Evolutionary conservation across 306 rosid species (phyloP).

Genomic region (Casuarina equisetifolia): DNA sequence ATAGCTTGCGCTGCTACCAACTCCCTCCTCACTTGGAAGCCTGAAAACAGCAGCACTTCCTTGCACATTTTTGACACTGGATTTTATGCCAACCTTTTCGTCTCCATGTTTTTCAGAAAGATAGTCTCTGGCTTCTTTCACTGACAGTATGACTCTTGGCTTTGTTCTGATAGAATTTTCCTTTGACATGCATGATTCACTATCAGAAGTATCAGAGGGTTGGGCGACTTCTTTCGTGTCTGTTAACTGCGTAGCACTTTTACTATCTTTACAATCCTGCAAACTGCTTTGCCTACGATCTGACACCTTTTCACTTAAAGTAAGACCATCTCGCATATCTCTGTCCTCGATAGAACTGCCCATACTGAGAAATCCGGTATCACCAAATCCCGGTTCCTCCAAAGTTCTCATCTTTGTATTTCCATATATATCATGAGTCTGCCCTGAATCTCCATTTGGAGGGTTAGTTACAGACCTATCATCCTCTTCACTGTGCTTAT

Average conservation of each 20-base stretch:
- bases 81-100: slow-evolving; percentile 32
- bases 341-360: slow-evolving; percentile 25
- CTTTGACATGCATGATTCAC: slow-evolving; percentile 36
- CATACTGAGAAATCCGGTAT: slow-evolving; percentile 31
- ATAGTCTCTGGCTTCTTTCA: slow-evolving; percentile 86
- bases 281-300: slow-evolving; percentile 27
- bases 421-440: slow-evolving; percentile 24
- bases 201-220: slow-evolving; percentile 23
- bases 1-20: slow-evolving; percentile 25
- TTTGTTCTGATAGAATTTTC: slow-evolving; percentile 36
- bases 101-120: slow-evolving; percentile 55
- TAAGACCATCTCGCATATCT: slow-evolving; percentile 20
- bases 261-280: slow-evolving; percentile 32
- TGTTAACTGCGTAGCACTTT: slow-evolving; percentile 24
- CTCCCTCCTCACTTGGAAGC: slow-evolving; percentile 37
- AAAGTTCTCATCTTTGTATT: slow-evolving; percentile 18
- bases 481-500: slow-evolving; percentile 29
- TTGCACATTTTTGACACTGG: slow-evolving; percentile 22
- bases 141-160: slow-evolving; percentile 70
- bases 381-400: slow-evolving; percentile 23
- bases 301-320: slow-evolving; percentile 35
- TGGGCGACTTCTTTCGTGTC: slow-evolving; percentile 17
- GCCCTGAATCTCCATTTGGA: slow-evolving; percentile 33
- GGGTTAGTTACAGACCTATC: slow-evolving; percentile 15
- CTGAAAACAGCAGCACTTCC: slow-evolving; percentile 35